Conservation (phyloP, 352 stramenopile species). For the Phytophthora fragariae region DNA sequence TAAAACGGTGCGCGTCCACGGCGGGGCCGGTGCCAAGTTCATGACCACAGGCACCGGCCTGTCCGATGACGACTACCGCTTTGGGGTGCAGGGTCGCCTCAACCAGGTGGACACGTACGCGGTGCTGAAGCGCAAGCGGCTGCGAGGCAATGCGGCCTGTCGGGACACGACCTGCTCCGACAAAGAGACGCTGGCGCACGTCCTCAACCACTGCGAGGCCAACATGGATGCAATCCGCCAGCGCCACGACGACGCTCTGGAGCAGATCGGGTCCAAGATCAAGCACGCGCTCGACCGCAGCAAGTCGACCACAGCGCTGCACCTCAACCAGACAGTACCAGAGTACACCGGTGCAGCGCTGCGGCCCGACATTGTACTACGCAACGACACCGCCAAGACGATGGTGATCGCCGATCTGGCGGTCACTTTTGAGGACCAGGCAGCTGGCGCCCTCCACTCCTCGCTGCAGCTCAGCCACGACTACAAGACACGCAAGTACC, state of each 20-base stretch:
- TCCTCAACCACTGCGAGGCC: conserved; percentile 25
- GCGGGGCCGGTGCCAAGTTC: conserved; percentile 1
- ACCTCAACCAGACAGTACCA: conserved; percentile 20
- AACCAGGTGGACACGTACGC: conserved; percentile 3
- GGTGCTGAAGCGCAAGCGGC: conserved; percentile 11
- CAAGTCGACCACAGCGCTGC: conserved; percentile 7
- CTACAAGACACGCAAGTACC: conserved; percentile 1
- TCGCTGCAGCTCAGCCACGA: not conserved
- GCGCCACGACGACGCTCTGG: conserved; percentile 19
- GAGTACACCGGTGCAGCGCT: not conserved
- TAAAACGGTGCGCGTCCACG: not conserved
- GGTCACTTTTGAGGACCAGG: conserved; percentile 8
- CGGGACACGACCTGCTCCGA: conserved; percentile 1
- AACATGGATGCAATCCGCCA: conserved; percentile 16
- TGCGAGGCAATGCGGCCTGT: conserved; percentile 9
- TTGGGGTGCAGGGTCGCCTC: not conserved
- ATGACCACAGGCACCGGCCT: not conserved
- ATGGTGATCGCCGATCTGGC: conserved; percentile 8
- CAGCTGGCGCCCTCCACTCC: not conserved
- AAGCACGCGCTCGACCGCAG: not conserved
- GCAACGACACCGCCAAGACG: conserved; percentile 1
- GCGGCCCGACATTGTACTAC: conserved; percentile 17
- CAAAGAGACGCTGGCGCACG: conserved; percentile 9
- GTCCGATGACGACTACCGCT: conserved; percentile 1
- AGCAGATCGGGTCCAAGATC: conserved; percentile 23